A percentile compares a stretch with the other conserved stretches of the same genome.
Conservation (phyloP, 345 rosid genomes). For the Rubroshorea leprosula region DNA sequence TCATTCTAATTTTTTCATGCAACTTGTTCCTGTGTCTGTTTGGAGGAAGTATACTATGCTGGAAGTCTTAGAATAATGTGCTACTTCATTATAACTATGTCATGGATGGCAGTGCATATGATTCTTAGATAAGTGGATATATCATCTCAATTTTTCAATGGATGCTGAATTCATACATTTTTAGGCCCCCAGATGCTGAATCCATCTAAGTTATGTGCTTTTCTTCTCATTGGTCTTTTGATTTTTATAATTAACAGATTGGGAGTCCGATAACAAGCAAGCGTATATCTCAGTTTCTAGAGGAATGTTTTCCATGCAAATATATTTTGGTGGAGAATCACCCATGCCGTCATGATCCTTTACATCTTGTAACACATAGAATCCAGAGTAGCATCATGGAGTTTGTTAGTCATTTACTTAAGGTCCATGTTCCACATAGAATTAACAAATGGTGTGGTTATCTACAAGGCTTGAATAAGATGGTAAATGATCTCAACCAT, state of each 20-base stretch:
- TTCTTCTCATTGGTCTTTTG: constrained; percentile 17
- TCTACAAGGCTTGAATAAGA: constrained; percentile 48
- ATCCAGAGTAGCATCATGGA: constrained; percentile 62
- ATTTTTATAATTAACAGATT: constrained; percentile 48
- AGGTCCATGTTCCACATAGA: constrained; percentile 34
- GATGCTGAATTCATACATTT: background rate
- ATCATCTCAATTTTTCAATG: background rate
- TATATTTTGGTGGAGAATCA: constrained; percentile 80
- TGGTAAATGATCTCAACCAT: constrained; percentile 40
- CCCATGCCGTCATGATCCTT: constrained; percentile 87
- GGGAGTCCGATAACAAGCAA: constrained; percentile 92
- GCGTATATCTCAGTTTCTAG: constrained; percentile 72
- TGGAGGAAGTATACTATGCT: no score
- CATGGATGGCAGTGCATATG: no score
- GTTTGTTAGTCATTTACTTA: constrained; percentile 53
- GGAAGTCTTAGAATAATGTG: no score
- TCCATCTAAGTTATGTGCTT: constrained; percentile 7
- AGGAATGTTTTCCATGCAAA: constrained; percentile 56
- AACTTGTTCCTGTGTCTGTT: no score
- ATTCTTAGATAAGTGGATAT: no score
- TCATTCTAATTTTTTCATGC: no score
- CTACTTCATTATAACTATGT: no score
- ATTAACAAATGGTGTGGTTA: constrained; percentile 38
- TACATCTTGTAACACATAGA: constrained; percentile 85
- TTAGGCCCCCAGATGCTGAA: background rate